Base-by-base conservation (phyloP, 1,284 basidiomycete species). In the Abortiporus biennis region DNA sequence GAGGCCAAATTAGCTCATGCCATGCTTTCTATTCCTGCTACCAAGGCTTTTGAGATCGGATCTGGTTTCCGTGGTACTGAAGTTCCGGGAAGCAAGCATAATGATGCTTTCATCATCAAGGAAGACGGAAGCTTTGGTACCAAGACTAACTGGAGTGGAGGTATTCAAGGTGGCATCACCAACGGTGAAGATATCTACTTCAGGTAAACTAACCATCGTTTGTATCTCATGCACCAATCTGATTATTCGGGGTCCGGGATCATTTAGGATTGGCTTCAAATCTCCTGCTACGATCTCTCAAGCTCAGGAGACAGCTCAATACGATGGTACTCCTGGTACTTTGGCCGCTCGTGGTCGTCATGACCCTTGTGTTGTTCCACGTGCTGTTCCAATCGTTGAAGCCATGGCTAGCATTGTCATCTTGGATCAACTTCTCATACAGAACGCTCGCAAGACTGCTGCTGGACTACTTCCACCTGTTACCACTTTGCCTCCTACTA, bases 121-220 rank as follows among this genome's bases (percentile, higher is more conserved):
- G 63, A 69, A 4, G 76, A 88, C 54, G 89, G 88, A 8, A 69
- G 71, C 34, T 73, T 98, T 29, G 84, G 91, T 23, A 99, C 96
- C 6, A 62, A 67, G 42, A 93, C 92, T 38, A 99, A 99, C 71
- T 93, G 93, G 90, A 92, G 88, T 55, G 96, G 96, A 39, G 96
- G 96, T 43, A 78, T 99, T 43, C 96, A 99, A 68, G 96, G 96
- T 42, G 96, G 96, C 27, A 99, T 99, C 63, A 85, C 89, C 44
- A 99, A 99, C 62, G 92, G 92, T 36, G 93, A 99, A 71, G 84
- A 93, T 59, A 87, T 99, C 60, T 99, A 98, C 74, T 98, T 99
- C 76, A 78, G 91, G 90, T 85, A 56, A 55, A 72, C 8, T 59
- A 3, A n/a, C 3, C 13, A n/a, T 29, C n/a, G 9, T 29, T 29